Conservation (phyloP, 805 yeast genomes). For the Sugiyamaella americana region DNA sequence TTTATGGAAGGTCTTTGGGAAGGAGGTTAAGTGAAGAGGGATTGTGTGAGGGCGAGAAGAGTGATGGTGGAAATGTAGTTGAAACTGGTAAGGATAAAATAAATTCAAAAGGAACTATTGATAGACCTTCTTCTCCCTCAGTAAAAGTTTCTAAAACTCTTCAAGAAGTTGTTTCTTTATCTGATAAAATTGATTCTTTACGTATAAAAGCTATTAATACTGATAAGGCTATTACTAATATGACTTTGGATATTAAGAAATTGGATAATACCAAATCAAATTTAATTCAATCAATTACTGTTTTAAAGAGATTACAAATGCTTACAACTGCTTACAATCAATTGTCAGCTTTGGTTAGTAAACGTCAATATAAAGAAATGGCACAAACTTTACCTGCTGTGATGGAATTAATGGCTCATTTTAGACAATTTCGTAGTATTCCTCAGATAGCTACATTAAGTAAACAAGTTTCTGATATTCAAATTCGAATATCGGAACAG, state of each 20-base stretch:
- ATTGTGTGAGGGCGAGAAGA: too few relatives aligned
- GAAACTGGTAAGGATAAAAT: slow-evolving; percentile 35
- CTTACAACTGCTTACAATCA: slow-evolving; percentile 66
- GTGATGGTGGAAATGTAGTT: not conserved
- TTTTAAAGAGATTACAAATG: slow-evolving; percentile 82
- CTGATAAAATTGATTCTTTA: slow-evolving; percentile 43
- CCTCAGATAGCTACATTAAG: slow-evolving; percentile 68
- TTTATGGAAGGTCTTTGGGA: slow-evolving; percentile 43
- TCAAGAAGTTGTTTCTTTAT: slow-evolving; percentile 33
- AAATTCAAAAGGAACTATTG: slow-evolving; percentile 19
- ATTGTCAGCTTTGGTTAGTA: slow-evolving; percentile 42
- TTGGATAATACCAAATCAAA: slow-evolving; percentile 82
- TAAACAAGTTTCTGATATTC: slow-evolving; percentile 51
- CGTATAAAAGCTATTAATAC: slow-evolving; percentile 47
- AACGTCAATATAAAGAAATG: slow-evolving; percentile 48
- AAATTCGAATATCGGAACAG: slow-evolving; percentile 57
- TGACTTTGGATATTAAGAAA: slow-evolving; percentile 71
- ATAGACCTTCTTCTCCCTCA: too few relatives aligned
- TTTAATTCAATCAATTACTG: slow-evolving; percentile 76
- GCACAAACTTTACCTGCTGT: slow-evolving; percentile 62
- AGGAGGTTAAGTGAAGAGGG: not conserved
- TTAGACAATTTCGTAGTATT: slow-evolving; percentile 75
- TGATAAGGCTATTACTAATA: slow-evolving; percentile 53
- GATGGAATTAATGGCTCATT: slow-evolving; percentile 62
- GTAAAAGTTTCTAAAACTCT: slow-evolving; percentile 27